phyloP scores from a whole-genome alignment of 805 yeast species.

The Metschnikowia proteae region DNA sequence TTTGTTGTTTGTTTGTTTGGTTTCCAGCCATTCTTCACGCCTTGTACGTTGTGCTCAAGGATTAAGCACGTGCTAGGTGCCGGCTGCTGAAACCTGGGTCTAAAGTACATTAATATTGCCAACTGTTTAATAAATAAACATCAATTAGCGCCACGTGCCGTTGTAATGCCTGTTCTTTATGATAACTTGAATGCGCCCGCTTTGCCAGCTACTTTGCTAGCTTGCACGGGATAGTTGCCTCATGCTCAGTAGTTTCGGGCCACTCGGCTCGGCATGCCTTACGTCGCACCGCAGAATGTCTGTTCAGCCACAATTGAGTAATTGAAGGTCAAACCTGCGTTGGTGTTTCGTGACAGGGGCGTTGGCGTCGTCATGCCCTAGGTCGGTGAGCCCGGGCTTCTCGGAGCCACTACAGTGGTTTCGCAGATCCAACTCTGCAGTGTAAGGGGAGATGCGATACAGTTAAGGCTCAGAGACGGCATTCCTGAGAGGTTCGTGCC shows the following conservation, averaged over 20 bases:
- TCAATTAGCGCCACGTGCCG: neutral
- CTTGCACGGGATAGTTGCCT: neutral
- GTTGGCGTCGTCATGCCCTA: no score
- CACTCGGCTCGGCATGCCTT: neutral
- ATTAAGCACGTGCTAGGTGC: slow-evolving; percentile 3
- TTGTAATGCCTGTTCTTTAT: neutral
- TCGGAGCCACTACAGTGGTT: no score
- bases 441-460: no score
- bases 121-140: neutral
- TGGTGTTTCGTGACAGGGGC: no score
- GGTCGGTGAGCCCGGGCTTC: no score
- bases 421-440: no score
- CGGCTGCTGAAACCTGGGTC: neutral
- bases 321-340: no score
- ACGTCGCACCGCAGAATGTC: neutral
- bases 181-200: no score
- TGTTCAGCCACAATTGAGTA: neutral
- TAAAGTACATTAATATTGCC: neutral
- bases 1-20: slow-evolving; percentile 59
- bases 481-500: no score
- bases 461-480: no score
- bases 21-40: slow-evolving; percentile 84
- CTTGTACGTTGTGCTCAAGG: slow-evolving; percentile 51
- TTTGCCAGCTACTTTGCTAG: neutral
- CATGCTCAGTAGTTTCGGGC: neutral